phyloP scores from a whole-genome alignment of 306 rosid species.

The Rosa rugosa region DNA sequence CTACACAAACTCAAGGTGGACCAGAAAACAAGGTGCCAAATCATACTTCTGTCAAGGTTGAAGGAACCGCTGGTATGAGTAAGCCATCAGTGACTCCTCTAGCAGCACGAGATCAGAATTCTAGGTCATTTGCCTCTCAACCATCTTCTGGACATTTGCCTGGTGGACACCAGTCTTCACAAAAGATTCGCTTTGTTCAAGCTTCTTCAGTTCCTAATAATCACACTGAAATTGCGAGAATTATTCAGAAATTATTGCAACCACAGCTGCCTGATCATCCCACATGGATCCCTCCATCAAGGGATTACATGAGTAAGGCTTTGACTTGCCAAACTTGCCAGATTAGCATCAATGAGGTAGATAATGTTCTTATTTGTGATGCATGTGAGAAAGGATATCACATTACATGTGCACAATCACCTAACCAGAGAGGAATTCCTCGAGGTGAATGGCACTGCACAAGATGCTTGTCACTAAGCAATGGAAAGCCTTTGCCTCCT shows the following conservation, averaged over 20 bases:
- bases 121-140: slow-evolving; percentile 63
- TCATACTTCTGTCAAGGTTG: slow-evolving; percentile 55
- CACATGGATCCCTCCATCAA: slow-evolving; percentile 96
- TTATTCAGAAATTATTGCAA: slow-evolving; percentile 74
- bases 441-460: slow-evolving; percentile 97
- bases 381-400: slow-evolving; percentile 98
- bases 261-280: slow-evolving; percentile 86
- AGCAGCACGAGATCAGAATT: slow-evolving; percentile 55
- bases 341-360: slow-evolving; percentile 78
- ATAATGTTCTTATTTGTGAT: slow-evolving; percentile 85
- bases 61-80: slow-evolving; percentile 44
- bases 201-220: slow-evolving; percentile 56
- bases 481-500: slow-evolving; percentile 98
- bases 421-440: slow-evolving; percentile 79
- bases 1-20: slow-evolving; percentile 66
- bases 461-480: slow-evolving; percentile 74
- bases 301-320: slow-evolving; percentile 97
- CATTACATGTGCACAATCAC: slow-evolving; percentile 69
- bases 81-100: slow-evolving; percentile 45
- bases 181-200: slow-evolving; percentile 56
- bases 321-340: slow-evolving; percentile 82
- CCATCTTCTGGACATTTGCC: slow-evolving; percentile 61
- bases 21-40: slow-evolving; percentile 63
- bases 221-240: slow-evolving; percentile 74
- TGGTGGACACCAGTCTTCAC: slow-evolving; percentile 51